Evolutionary conservation across 768 basidiomycete genomes (phyloP), one percentile per base, ranked within the genome.

Genomic region (Auricularia sp.): DNA sequence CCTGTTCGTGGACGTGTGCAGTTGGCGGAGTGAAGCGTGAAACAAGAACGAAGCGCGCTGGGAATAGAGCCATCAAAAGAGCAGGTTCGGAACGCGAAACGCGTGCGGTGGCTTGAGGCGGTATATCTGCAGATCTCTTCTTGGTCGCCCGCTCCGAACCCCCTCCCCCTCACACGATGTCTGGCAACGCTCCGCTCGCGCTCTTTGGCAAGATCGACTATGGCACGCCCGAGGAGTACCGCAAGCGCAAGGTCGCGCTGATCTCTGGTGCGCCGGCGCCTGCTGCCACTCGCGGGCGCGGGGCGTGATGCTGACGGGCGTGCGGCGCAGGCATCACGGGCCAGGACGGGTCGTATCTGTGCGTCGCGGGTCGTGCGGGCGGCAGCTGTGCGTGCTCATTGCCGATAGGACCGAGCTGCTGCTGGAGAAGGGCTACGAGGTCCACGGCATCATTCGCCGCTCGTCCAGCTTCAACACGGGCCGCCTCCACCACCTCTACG

Each of bases 381-480:
- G n/a, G 34, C 21, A n/a, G 21, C 33, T 61, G 42, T 33, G 64
- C 21, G 29, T 65, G 29, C 65, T 65, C 51, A 54, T 65, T 34
- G 64, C 69, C 36, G 65, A 62, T 67, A 93, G 92, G 62, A 89
- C 91, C 29, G 93, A 95, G 74, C 78, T 95, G 33, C 79, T 96
- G 67, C 77, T 96, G 63, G 81, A 81, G 63, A 94, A 95, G 74
- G 94, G 94, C 21, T 96, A 96, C 73, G 83, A 92, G 67, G 94
- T 96, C 3, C 94, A 96, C 70, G 94, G 91, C 51, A 94, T 97
- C 78, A 97, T 98, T 71, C 90, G 95, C 70, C 90, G 95, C 65
- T 97, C 94, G 37, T 98, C 96, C 24, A 94, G 91, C 71, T 98
- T 98, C 86, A 98, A 98, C 78, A 98, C 95, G 64, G 90, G 90